Conservation (phyloP, 169 alveolate genomes). For the Theileria annulata region DNA sequence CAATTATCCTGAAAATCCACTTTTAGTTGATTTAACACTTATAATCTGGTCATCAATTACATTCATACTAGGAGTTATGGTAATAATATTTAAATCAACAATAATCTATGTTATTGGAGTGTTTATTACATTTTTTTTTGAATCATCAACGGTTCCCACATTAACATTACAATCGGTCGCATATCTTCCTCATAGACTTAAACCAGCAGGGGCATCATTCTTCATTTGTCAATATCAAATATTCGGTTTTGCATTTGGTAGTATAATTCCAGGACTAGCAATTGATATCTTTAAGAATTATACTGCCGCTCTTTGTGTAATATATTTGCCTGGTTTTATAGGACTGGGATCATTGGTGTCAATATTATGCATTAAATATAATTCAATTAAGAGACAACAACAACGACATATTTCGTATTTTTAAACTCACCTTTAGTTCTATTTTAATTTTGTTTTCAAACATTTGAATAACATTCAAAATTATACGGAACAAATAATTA, state of each 20-base stretch:
- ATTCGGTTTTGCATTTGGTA: constrained; percentile 53
- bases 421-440: not conserved
- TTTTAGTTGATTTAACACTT: not conserved
- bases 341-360: constrained; percentile 1
- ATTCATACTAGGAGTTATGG: constrained; percentile 38
- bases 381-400: not conserved
- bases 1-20: constrained; percentile 58
- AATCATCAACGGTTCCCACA: constrained; percentile 53
- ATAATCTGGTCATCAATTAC: not conserved
- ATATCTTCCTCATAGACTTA: constrained; percentile 30
- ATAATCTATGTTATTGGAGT: constrained; percentile 13
- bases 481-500: too few species aligned
- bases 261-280: constrained; percentile 50
- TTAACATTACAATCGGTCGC: constrained; percentile 33
- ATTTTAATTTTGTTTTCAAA: not conserved
- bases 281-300: constrained; percentile 20
- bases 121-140: constrained; percentile 44
- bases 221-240: constrained; percentile 57
- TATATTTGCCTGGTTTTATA: constrained; percentile 12
- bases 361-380: not conserved
- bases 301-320: constrained; percentile 18
- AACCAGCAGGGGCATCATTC: constrained; percentile 56
- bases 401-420: not conserved
- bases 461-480: not conserved
- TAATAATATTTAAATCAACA: not conserved